Evolutionary conservation across 805 yeast genomes (phyloP), one percentile per base, ranked within the genome.

Genomic region (Lachancea mirantina): DNA sequence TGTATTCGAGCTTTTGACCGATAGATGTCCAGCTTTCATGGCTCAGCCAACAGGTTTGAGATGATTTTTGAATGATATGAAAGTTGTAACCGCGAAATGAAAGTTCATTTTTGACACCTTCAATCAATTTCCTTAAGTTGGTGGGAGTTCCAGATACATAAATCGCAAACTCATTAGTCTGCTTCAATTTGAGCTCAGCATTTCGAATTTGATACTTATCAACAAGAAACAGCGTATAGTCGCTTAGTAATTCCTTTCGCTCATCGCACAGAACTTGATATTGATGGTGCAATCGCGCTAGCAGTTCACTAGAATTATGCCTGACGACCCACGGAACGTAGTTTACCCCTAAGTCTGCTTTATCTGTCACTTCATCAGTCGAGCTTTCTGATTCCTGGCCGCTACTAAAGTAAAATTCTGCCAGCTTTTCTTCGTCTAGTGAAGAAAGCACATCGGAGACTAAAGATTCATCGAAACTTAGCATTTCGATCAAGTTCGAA

Each of bases 21-120:
- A 84, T 61, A 1, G 60, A 45, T 1, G 65, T 54, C 76, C 87
- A 77, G 50, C 71, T 65, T 1, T 62, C 55, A 19, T 61, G 56
- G 0, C 67, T 57, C 14, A 78, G 50, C 59, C 70, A 64, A 3
- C 71, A 48, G 0, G 76, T 55, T 13, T 65, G 61, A 6, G 61
- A 57, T 14, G 72, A 67, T 29, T 65, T 53, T 10, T 57, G 55
- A n/a, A 65, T 31, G 35, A 63, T 41, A 45, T 64, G 35, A 11
- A 57, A 43, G 3, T 38, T 39, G 1, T 40, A 35, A 2, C 36
- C 38, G 4, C 38, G 34, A 26, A 41, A 38, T 10, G 49, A 38
- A 32, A 46, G 24, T 52, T 43, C 35, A 6, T 59, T 56, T 11
- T 41, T 19, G 43, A 57, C 28, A 32, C 21, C 24, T 34, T 46